A percentile compares a stretch with the other conserved stretches of the same genome.
phyloP scores from a whole-genome alignment of 768 basidiomycete species.

The Pholiota microspora region DNA sequence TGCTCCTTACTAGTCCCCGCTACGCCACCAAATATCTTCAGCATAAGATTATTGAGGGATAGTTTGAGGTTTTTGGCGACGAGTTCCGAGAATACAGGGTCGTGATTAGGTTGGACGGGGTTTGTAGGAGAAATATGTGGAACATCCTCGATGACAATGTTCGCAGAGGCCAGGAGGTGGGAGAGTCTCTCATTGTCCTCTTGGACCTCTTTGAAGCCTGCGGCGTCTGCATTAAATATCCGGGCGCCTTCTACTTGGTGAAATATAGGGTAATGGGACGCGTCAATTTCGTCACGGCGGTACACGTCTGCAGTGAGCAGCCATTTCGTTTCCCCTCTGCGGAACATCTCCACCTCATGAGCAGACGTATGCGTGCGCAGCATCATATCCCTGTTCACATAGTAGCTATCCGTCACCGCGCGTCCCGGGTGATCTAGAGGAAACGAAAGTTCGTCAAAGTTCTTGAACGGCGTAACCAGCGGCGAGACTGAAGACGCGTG shows the following conservation, averaged over 20 bases:
- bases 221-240: conserved; percentile 63
- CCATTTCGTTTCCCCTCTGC: conserved; percentile 75
- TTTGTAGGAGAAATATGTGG: conserved; percentile 73
- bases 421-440: conserved; percentile 92
- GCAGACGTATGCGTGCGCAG: conserved; percentile 98
- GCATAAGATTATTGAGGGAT: conserved; percentile 82
- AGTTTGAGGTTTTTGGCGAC: conserved; percentile 87
- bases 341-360: conserved; percentile 93
- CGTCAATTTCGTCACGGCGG: conserved; percentile 96
- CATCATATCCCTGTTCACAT: conserved; percentile 88
- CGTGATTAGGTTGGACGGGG: conserved; percentile 77
- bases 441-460: conserved; percentile 97
- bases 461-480: conserved; percentile 85
- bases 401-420: conserved; percentile 90
- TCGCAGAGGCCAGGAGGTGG: conserved; percentile 58
- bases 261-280: conserved; percentile 95
- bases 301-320: conserved; percentile 96
- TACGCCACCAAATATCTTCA: conserved; percentile 72
- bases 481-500: conserved; percentile 81
- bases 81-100: conserved; percentile 67
- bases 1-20: conserved; percentile 50
- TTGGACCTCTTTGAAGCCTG: conserved; percentile 59
- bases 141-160: conserved; percentile 86
- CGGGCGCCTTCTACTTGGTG: conserved; percentile 97
- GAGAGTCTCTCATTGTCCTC: conserved; percentile 70